Conservation (phyloP, 139 green algal species). For the Protoeuglena noctilucae region DNA sequence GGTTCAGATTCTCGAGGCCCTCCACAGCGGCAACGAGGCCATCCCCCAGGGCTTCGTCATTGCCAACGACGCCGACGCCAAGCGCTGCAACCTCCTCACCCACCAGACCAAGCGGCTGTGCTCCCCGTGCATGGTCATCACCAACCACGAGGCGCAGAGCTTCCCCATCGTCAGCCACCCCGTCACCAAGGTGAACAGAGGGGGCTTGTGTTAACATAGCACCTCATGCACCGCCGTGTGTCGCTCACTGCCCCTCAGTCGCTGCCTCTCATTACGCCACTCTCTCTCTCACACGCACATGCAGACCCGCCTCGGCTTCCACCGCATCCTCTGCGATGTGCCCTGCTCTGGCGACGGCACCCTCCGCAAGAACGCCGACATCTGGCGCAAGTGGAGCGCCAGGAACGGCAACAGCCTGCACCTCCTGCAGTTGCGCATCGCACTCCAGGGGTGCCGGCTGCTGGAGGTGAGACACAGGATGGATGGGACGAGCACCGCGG, state of each 20-base stretch:
- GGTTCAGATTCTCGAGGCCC: constrained; percentile 82
- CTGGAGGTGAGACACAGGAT: constrained; percentile 62
- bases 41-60: constrained; percentile 61
- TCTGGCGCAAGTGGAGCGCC: constrained; percentile 59
- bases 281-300: too few species aligned
- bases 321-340: constrained; percentile 93
- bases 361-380: constrained; percentile 89
- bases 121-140: constrained; percentile 71
- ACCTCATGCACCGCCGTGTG: too few species aligned
- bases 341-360: constrained; percentile 94
- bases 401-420: constrained; percentile 77
- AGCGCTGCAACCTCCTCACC: constrained; percentile 90
- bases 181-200: too few species aligned
- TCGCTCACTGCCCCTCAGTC: too few species aligned
- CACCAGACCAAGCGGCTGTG: constrained; percentile 92
- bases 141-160: constrained; percentile 76
- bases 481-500: too few species aligned
- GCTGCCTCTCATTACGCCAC: too few species aligned
- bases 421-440: constrained; percentile 73
- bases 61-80: constrained; percentile 87
- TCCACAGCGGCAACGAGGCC: constrained; percentile 40
- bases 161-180: constrained; percentile 45
- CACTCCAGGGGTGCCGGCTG: constrained; percentile 55
- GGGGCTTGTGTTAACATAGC: too few species aligned
- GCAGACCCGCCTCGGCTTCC: constrained; percentile 41